A percentile compares a stretch with the other conserved stretches of the same genome.
phyloP scores from a whole-genome alignment of 306 rosid species.

The Lathyrus tuberosus region DNA sequence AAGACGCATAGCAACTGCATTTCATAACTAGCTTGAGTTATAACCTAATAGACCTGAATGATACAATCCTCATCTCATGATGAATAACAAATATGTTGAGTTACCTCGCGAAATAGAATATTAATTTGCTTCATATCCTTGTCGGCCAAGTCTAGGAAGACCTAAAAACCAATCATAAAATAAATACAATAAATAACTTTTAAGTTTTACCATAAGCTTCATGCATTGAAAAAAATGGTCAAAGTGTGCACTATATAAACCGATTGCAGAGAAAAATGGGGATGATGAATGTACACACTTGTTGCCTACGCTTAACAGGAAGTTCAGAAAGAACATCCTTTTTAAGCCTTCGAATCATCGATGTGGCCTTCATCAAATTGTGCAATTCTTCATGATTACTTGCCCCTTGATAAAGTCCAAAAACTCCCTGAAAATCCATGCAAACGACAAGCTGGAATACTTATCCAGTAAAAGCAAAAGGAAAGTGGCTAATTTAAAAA shows the following conservation, averaged over 20 bases:
- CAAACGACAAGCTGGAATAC: conserved; percentile 16
- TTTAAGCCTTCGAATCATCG: conserved; percentile 95
- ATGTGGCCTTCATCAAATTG: conserved; percentile 88
- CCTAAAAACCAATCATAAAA: conserved; percentile 53
- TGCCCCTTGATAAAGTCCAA: conserved; percentile 96
- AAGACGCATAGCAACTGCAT: conserved; percentile 28
- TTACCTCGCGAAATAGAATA: conserved; percentile 84
- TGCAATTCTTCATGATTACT: conserved; percentile 97
- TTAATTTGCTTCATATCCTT: conserved; percentile 90
- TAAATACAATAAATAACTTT: conserved; percentile 28
- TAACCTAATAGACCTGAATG: conserved; percentile 30
- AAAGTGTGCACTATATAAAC: conserved; percentile 19
- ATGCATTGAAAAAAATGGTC: conserved; percentile 13
- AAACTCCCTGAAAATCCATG: conserved; percentile 61
- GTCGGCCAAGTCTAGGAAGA: conserved; percentile 83
- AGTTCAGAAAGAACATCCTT: conserved; percentile 91
- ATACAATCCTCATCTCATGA: conserved; percentile 20
- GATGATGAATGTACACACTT: conserved; percentile 49
- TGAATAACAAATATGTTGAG: conserved; percentile 24
- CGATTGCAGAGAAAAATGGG: conserved; percentile 32
- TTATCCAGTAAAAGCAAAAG: conserved; percentile 30
- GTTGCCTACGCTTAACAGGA: conserved; percentile 96
- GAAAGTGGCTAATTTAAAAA: conserved; percentile 32
- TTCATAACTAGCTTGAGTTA: conserved; percentile 25
- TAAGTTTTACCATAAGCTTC: background rate